phyloP scores from a whole-genome alignment of 305 asterid genomes.

The Stenogyne calaminthoides region DNA sequence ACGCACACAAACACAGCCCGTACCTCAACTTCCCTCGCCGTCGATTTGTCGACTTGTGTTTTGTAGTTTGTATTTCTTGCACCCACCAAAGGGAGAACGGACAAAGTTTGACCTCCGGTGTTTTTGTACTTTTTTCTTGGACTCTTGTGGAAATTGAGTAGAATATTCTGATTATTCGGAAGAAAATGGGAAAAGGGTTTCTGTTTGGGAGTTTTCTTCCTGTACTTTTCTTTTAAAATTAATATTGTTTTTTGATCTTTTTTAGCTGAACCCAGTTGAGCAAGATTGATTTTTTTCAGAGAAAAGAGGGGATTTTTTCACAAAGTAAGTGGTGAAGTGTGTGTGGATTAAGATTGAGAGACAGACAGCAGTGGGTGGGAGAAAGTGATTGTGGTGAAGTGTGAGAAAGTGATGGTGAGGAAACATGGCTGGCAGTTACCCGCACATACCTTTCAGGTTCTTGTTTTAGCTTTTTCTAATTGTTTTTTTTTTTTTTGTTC shows the following conservation, averaged over 20 bases:
- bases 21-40: conserved; percentile 38
- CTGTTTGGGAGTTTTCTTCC: not conserved
- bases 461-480: conserved; percentile 11
- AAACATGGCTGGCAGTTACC: conserved; percentile 99
- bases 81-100: conserved; percentile 23
- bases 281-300: conserved; percentile 36
- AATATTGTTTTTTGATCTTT: not conserved
- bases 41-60: conserved; percentile 40
- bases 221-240: no score
- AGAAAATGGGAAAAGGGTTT: conserved; percentile 16
- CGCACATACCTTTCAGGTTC: conserved; percentile 97
- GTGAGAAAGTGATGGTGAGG: conserved; percentile 75
- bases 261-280: conserved; percentile 33
- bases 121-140: conserved; percentile 37
- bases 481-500: not conserved
- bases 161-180: conserved; percentile 32
- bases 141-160: conserved; percentile 25
- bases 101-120: conserved; percentile 40
- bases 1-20: conserved; percentile 30
- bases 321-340: conserved; percentile 26
- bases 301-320: conserved; percentile 5
- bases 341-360: conserved; percentile 29
- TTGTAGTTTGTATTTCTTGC: conserved; percentile 25
- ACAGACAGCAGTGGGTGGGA: conserved; percentile 5
- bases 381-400: conserved; percentile 26